These are phyloP conservation scores for Acer yangbiense DNA, from an alignment of 345 rosid species.

Conservation along the genomic window DNA sequence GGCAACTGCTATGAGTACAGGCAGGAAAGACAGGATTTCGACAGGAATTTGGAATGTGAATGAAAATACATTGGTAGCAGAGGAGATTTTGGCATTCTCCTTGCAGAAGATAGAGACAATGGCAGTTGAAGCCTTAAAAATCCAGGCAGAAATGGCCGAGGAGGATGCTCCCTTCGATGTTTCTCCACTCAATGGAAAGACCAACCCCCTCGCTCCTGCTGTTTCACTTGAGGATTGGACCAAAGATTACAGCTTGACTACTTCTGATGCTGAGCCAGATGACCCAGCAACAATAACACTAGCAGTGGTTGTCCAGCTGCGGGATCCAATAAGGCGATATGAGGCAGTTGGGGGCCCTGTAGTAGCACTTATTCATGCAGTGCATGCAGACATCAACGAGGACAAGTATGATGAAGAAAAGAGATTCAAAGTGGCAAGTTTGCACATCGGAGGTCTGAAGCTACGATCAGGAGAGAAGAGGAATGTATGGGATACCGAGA, in stretches of 20 bases:
- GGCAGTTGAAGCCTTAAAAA: conserved; percentile 77
- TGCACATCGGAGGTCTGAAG: conserved; percentile 73
- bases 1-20: conserved; percentile 62
- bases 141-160: conserved; percentile 83
- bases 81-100: conserved; percentile 74
- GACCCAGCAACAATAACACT: conserved; percentile 40
- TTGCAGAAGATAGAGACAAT: conserved; percentile 82
- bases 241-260: conserved; percentile 25
- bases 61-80: conserved; percentile 57
- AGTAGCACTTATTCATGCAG: conserved; percentile 60
- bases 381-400: conserved; percentile 24
- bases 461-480: conserved; percentile 44
- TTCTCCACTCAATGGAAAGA: conserved; percentile 48
- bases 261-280: conserved; percentile 16
- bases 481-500: conserved; percentile 62
- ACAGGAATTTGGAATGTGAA: conserved; percentile 84
- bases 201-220: conserved; percentile 55
- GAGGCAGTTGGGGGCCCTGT: conserved; percentile 87
- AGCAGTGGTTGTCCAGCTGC: conserved; percentile 61
- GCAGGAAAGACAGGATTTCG: conserved; percentile 81
- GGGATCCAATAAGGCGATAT: conserved; percentile 81
- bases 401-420: conserved; percentile 48
- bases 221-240: conserved; percentile 75
- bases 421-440: conserved; percentile 57
- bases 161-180: conserved; percentile 81